Conservation (phyloP, 148 eudicot genomes). For the Beta vulgaris region DNA sequence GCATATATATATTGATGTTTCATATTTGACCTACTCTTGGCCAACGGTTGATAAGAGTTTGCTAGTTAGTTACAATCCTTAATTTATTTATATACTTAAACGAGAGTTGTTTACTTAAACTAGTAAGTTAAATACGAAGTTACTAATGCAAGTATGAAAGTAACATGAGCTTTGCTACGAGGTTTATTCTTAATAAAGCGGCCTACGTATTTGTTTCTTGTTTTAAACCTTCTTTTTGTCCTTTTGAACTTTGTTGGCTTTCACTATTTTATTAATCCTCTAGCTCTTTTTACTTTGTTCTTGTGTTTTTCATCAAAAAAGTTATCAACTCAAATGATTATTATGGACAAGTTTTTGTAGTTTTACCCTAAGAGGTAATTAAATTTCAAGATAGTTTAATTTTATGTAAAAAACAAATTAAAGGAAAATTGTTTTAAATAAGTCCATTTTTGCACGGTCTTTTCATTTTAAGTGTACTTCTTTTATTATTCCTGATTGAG, state of each 20-base stretch:
- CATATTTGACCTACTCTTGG: not conserved
- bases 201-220: not conserved
- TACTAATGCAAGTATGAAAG: too few species aligned
- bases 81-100: too few species aligned
- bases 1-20: too few species aligned
- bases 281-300: not conserved
- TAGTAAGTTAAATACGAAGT: too few species aligned
- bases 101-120: too few species aligned
- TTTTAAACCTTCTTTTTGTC: not conserved
- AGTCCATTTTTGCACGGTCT: too few species aligned
- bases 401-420: too few species aligned
- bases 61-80: not conserved
- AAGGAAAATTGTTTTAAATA: too few species aligned
- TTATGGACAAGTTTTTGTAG: not conserved
- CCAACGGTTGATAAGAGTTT: not conserved
- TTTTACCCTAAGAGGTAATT: too few species aligned
- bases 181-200: not conserved
- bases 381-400: too few species aligned
- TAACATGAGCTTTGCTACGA: not conserved
- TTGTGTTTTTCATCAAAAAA: not conserved
- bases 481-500: too few species aligned
- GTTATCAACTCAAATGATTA: not conserved
- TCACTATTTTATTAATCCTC: not conserved
- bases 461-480: not conserved
- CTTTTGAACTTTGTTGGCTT: not conserved